These are phyloP conservation scores for Pezicula carpinea DNA, from an alignment of 2,329 filamentous ascomycete genomes.

Conservation along the genomic window DNA sequence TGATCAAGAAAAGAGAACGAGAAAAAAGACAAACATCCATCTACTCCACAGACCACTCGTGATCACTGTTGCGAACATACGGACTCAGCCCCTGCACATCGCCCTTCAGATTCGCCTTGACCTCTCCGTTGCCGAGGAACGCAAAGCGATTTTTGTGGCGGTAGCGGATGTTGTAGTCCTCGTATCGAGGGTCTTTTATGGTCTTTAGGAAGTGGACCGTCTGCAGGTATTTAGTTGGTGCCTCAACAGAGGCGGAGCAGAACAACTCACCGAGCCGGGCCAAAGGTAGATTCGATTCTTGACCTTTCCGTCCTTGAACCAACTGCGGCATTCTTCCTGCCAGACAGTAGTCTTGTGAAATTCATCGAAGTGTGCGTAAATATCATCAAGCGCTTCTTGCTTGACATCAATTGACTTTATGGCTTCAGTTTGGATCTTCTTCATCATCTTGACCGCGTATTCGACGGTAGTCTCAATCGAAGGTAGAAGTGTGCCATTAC, in stretches of 20 bases:
- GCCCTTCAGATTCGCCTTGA: conserved; percentile 37
- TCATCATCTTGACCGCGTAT: conserved; percentile 34
- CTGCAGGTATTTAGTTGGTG: conserved; percentile 25
- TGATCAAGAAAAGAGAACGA: neutral
- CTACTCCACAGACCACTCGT: conserved; percentile 41
- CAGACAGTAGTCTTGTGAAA: conserved; percentile 27
- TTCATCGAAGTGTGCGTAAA: conserved; percentile 23
- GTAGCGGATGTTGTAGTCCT: conserved; percentile 39
- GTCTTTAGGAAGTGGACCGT: conserved; percentile 39
- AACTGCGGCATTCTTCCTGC: conserved; percentile 21
- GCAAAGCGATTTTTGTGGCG: conserved; percentile 34
- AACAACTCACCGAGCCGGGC: conserved; percentile 40
- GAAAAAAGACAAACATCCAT: neutral
- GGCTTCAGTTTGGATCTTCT: conserved; percentile 33
- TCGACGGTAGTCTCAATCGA: conserved; percentile 39
- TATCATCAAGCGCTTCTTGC: conserved; percentile 29
- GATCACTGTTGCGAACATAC: conserved; percentile 39
- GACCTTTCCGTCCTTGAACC: conserved; percentile 25
- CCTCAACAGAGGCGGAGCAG: neutral
- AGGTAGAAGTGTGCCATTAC: conserved; percentile 37
- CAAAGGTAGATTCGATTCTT: conserved; percentile 41
- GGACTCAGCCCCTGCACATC: conserved; percentile 37
- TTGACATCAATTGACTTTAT: conserved; percentile 32
- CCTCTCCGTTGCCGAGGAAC: conserved; percentile 37
- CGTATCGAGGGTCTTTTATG: conserved; percentile 35